A percentile compares a stretch with the other conserved stretches of the same genome.
phyloP scores from a whole-genome alignment of 345 rosid species.

The Aquilaria malaccensis region DNA sequence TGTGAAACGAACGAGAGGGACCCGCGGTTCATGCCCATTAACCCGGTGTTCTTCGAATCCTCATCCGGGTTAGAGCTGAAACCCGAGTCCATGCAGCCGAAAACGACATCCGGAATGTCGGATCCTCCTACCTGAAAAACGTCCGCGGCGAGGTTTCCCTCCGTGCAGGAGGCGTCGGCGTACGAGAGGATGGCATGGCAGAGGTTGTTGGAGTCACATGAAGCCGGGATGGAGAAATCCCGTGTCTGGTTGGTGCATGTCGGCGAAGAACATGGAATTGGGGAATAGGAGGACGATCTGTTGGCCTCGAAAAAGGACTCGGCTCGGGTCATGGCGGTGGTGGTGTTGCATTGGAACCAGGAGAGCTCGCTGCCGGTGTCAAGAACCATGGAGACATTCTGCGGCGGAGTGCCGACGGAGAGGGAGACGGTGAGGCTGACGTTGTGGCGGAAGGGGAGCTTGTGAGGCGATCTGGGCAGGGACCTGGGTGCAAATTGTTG shows the following conservation, averaged over 20 bases:
- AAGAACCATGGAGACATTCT: conserved; percentile 77
- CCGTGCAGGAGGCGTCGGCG: conserved; percentile 83
- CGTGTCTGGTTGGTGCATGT: conserved; percentile 59
- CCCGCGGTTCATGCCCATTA: conserved; percentile 93
- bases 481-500: conserved; percentile 31
- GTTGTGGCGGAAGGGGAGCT: conserved; percentile 78
- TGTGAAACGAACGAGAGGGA: conserved; percentile 78
- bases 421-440: conserved; percentile 70
- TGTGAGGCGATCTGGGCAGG: conserved; percentile 42
- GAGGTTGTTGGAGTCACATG: conserved; percentile 65
- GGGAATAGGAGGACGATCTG: conserved; percentile 54
- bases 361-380: conserved; percentile 95
- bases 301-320: conserved; percentile 43
- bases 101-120: conserved; percentile 37
- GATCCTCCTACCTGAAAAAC: conserved; percentile 48
- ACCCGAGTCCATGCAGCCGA: conserved; percentile 86
- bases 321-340: conserved; percentile 9
- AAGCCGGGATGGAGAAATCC: conserved; percentile 75
- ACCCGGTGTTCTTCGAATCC: conserved; percentile 60
- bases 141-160: conserved; percentile 79
- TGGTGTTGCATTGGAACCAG: conserved; percentile 79
- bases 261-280: conserved; percentile 61
- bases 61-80: conserved; percentile 63
- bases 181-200: conserved; percentile 79
- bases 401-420: conserved; percentile 83